phyloP scores from a whole-genome alignment of 495 filamentous ascomycete genomes.

The Aspergillus taichungensis region DNA sequence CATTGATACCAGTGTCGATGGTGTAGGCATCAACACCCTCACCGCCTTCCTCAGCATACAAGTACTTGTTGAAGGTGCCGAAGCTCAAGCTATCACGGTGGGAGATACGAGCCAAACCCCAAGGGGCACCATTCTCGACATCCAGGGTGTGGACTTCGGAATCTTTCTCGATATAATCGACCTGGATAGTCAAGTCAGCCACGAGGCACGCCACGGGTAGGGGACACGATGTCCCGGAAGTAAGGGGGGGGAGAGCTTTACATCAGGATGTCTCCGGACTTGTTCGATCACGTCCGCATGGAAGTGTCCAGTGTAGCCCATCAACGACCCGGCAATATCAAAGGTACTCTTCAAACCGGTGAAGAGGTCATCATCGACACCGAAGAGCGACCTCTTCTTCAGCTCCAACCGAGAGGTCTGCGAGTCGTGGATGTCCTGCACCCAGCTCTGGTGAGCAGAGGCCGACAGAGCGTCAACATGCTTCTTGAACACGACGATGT shows the following conservation, averaged over 20 bases:
- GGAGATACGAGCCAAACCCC: slow-evolving; percentile 96
- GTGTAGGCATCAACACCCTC: slow-evolving; percentile 99
- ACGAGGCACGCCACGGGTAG: not conserved
- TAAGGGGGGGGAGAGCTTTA: slow-evolving; percentile 46
- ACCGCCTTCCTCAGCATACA: slow-evolving; percentile 82
- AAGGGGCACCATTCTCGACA: slow-evolving; percentile 84
- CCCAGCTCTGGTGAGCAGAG: slow-evolving; percentile 78
- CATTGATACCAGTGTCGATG: slow-evolving; percentile 95
- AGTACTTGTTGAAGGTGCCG: slow-evolving; percentile 94
- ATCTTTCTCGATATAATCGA: slow-evolving; percentile 94
- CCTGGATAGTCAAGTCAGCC: slow-evolving; percentile 43
- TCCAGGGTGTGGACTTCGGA: slow-evolving; percentile 76
- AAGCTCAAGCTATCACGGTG: slow-evolving; percentile 82
- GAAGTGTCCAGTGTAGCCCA: slow-evolving; percentile 95
- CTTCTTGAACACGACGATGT: slow-evolving; percentile 98
- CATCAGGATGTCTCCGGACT: slow-evolving; percentile 93
- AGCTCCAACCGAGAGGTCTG: slow-evolving; percentile 65
- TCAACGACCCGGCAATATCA: slow-evolving; percentile 71
- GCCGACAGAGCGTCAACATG: slow-evolving; percentile 64
- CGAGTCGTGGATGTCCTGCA: slow-evolving; percentile 60
- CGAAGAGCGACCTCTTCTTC: slow-evolving; percentile 78
- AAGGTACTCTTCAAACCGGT: slow-evolving; percentile 90
- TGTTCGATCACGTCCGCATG: slow-evolving; percentile 86
- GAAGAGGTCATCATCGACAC: slow-evolving; percentile 61
- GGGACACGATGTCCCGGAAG: not conserved